Conservation (phyloP, 164 flowering plant genomes). For the Protea cynaroides region DNA sequence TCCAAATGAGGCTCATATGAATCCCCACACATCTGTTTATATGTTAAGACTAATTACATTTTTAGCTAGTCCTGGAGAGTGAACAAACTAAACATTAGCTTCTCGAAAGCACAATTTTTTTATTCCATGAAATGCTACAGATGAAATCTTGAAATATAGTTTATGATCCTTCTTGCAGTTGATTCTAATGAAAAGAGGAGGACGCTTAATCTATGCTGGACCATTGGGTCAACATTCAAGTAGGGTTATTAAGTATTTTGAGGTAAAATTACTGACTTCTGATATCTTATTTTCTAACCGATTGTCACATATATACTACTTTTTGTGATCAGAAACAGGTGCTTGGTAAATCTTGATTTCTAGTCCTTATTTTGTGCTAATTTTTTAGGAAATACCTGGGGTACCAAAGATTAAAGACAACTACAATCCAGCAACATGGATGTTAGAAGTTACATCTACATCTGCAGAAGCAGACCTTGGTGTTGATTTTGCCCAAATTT, state of each 20-base stretch:
- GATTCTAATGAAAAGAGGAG: not conserved
- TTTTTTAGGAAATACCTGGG: slow-evolving; percentile 28
- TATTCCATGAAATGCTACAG: no score
- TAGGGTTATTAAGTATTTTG: not conserved
- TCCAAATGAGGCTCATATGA: no score
- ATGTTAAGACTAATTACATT: no score
- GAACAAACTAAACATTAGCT: no score
- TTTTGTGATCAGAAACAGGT: not conserved
- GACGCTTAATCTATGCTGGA: not conserved
- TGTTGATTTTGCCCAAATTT: slow-evolving; percentile 29
- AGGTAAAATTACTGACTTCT: not conserved
- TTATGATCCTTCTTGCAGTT: not conserved
- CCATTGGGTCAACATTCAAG: not conserved
- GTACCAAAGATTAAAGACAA: slow-evolving; percentile 31
- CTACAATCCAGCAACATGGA: slow-evolving; percentile 46
- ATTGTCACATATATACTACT: not conserved
- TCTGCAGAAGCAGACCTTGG: slow-evolving; percentile 31
- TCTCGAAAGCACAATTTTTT: no score
- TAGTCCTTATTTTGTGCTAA: not conserved
- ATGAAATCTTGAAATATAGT: no score
- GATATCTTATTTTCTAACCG: not conserved
- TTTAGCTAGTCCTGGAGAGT: no score
- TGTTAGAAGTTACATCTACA: slow-evolving; percentile 31
- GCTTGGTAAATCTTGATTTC: no score
- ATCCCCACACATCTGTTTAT: no score